Percentiles rank a stretch among this genome's conserved stretches.
These are phyloP conservation scores for Leucaena leucocephala DNA, from an alignment of 306 rosid genomes.

Conservation along the genomic window DNA sequence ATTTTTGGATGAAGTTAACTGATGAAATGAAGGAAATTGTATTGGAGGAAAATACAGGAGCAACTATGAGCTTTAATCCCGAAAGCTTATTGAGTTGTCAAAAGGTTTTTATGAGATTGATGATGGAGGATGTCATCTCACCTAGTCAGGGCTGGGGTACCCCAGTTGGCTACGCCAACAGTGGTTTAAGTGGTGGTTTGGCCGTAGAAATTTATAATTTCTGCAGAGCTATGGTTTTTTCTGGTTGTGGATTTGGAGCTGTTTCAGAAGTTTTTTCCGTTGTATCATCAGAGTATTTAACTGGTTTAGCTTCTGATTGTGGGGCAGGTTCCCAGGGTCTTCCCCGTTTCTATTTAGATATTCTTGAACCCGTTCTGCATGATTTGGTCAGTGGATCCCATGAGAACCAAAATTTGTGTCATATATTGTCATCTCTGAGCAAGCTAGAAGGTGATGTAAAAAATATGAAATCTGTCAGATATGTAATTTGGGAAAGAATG, in stretches of 20 bases:
- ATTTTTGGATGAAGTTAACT: slow-evolving; percentile 83
- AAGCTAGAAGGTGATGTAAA: slow-evolving; percentile 81
- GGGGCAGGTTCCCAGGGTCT: slow-evolving; percentile 61
- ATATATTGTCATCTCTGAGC: slow-evolving; percentile 78
- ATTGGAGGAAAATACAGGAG: slow-evolving; percentile 49
- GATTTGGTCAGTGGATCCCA: slow-evolving; percentile 66
- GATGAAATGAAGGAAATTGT: slow-evolving; percentile 78
- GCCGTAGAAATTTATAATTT: slow-evolving; percentile 60
- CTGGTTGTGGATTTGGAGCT: slow-evolving; percentile 89
- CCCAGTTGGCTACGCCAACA: slow-evolving; percentile 54
- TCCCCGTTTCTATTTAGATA: slow-evolving; percentile 68
- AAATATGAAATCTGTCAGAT: slow-evolving; percentile 76
- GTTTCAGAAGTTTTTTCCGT: slow-evolving; percentile 77
- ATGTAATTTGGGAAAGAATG: slow-evolving; percentile 80
- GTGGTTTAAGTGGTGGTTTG: slow-evolving; percentile 68
- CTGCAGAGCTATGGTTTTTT: slow-evolving; percentile 86
- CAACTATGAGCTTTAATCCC: slow-evolving; percentile 50
- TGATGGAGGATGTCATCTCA: slow-evolving; percentile 84
- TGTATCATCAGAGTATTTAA: slow-evolving; percentile 51
- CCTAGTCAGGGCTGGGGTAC: slow-evolving; percentile 95
- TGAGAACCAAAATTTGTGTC: slow-evolving; percentile 68
- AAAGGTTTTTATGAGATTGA: slow-evolving; percentile 75
- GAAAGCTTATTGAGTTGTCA: slow-evolving; percentile 69
- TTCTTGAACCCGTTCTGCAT: slow-evolving; percentile 69
- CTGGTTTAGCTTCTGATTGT: slow-evolving; percentile 46